These are phyloP conservation scores for Microbotryum violaceum DNA, from an alignment of 1,284 basidiomycete species.

Conservation along the genomic window DNA sequence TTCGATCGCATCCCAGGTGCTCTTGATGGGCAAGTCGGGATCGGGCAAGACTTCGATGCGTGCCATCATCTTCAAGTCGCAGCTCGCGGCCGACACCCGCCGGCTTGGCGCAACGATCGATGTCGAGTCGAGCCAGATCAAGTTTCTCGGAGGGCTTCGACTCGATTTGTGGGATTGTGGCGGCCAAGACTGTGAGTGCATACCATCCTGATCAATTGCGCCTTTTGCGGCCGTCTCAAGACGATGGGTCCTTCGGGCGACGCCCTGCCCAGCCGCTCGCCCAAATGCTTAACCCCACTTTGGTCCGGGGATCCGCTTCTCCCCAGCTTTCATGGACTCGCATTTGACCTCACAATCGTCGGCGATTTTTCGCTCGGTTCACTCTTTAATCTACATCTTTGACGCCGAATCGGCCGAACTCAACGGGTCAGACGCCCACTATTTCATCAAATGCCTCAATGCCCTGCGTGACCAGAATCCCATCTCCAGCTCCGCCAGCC, in stretches of 20 bases:
- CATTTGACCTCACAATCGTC: slow-evolving; percentile 83
- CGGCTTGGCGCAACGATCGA: slow-evolving; percentile 93
- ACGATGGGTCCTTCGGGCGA: neutral
- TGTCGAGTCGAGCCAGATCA: slow-evolving; percentile 94
- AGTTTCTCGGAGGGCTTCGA: slow-evolving; percentile 87
- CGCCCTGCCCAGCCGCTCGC: neutral
- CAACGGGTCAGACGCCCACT: slow-evolving; percentile 57
- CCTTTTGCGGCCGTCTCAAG: neutral
- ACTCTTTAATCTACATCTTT: slow-evolving; percentile 96
- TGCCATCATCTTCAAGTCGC: slow-evolving; percentile 96
- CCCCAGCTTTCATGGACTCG: slow-evolving; percentile 79
- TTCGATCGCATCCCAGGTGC: slow-evolving; percentile 46
- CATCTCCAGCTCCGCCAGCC: neutral
- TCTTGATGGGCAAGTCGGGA: slow-evolving; percentile 88
- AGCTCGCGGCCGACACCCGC: slow-evolving; percentile 81
- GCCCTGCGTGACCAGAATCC: slow-evolving; percentile 54
- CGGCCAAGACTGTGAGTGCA: slow-evolving; percentile 64
- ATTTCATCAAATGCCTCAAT: slow-evolving; percentile 77
- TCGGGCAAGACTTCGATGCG: slow-evolving; percentile 85
- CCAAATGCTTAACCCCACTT: no score
- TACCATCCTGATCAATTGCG: neutral
- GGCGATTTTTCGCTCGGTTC: slow-evolving; percentile 91
- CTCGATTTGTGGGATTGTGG: slow-evolving; percentile 96
- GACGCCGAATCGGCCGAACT: slow-evolving; percentile 54
- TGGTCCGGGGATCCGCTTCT: neutral